These are phyloP conservation scores for Colletotrichum sp. DNA, from an alignment of 2,329 filamentous ascomycete species.

Conservation along the genomic window DNA sequence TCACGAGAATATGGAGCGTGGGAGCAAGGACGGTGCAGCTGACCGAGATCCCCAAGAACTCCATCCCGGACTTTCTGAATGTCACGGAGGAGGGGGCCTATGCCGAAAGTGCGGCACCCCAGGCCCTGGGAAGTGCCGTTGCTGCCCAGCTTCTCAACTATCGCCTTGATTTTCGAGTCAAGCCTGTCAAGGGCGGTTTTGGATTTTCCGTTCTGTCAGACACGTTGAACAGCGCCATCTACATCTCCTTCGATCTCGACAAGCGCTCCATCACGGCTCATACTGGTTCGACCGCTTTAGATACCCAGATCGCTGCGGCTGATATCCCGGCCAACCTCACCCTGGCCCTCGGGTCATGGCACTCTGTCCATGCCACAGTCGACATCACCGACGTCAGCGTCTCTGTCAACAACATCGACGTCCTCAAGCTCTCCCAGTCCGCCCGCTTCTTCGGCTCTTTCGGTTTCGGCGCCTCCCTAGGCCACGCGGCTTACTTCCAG, in stretches of 20 bases:
- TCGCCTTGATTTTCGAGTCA: constrained; percentile 28
- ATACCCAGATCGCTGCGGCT: not conserved
- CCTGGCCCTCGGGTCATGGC: constrained; percentile 7
- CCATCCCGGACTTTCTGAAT: constrained; percentile 30
- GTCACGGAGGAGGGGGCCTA: constrained; percentile 30
- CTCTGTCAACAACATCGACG: constrained; percentile 21
- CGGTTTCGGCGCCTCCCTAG: constrained; percentile 34
- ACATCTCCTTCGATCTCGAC: constrained; percentile 29
- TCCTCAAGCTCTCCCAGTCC: constrained; percentile 31
- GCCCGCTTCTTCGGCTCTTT: constrained; percentile 32
- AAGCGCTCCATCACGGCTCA: constrained; percentile 17
- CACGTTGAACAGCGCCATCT: constrained; percentile 32
- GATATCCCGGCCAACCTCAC: not conserved
- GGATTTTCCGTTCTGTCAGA: constrained; percentile 32
- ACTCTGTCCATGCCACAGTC: constrained; percentile 16
- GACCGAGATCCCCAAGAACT: constrained; percentile 31
- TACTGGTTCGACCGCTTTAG: constrained; percentile 14
- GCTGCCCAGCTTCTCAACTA: constrained; percentile 26
- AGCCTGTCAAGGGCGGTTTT: constrained; percentile 31
- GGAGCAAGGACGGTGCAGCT: constrained; percentile 35
- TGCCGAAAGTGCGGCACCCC: constrained; percentile 31
- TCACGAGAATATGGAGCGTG: constrained; percentile 32
- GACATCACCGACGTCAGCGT: constrained; percentile 24
- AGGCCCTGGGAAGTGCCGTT: constrained; percentile 20
- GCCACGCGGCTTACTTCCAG: constrained; percentile 29